phyloP scores from a whole-genome alignment of 1,139 yeast species.

The Kazachstania sp. region DNA sequence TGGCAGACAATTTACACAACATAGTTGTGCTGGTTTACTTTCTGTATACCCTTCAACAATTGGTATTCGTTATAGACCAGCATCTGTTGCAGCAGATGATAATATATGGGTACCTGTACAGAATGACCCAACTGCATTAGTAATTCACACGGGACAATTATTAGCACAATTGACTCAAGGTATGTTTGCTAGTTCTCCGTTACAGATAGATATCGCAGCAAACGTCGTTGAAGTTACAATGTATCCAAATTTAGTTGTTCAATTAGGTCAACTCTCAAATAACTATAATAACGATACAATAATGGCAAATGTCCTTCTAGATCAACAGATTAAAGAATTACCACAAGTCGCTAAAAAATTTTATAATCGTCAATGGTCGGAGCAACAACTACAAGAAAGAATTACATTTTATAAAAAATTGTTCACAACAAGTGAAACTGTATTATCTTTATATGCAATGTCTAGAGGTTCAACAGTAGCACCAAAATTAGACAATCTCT shows the following conservation, averaged over 20 bases:
- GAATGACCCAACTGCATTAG: conserved; percentile 23
- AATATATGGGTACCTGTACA: conserved; percentile 21
- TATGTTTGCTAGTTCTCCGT: conserved; percentile 19
- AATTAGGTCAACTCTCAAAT: neutral
- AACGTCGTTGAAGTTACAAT: conserved; percentile 11
- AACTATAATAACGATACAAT: conserved; percentile 4
- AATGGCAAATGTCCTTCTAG: conserved; percentile 13
- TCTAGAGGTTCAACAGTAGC: conserved; percentile 14
- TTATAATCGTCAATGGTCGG: conserved; percentile 17
- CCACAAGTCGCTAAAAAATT: conserved; percentile 19
- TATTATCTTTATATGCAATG: conserved; percentile 23
- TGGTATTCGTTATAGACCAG: conserved; percentile 21
- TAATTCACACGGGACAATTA: conserved; percentile 25
- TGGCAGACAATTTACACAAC: neutral
- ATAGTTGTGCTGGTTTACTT: conserved; percentile 19
- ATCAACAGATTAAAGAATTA: conserved; percentile 19
- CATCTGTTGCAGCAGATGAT: conserved; percentile 18
- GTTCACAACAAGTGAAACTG: conserved; percentile 22
- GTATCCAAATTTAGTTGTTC: conserved; percentile 15
- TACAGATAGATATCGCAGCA: conserved; percentile 16
- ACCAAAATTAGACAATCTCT: conserved; percentile 18
- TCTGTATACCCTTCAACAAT: conserved; percentile 23
- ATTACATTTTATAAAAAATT: conserved; percentile 18
- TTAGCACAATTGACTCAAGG: conserved; percentile 19
- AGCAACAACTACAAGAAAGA: conserved; percentile 11